A percentile compares a stretch with the other conserved stretches of the same genome.
These are phyloP conservation scores for Blastobotrys proliferans DNA, from an alignment of 1,139 yeast species.

Conservation along the genomic window DNA sequence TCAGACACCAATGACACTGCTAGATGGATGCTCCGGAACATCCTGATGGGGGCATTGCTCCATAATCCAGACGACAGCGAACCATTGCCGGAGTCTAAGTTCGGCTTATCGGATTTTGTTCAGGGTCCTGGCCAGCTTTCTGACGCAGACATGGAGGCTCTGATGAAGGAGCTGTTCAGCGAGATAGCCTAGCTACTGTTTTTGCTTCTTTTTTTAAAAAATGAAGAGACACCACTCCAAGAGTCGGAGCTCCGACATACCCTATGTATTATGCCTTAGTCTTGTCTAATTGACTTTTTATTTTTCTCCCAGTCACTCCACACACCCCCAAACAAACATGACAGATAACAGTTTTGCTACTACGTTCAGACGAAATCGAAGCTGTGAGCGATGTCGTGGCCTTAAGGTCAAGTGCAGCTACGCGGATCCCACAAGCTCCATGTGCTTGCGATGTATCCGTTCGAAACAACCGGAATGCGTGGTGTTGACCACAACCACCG, in stretches of 20 bases:
- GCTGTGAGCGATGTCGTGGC: constrained; percentile 57
- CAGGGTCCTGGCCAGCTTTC: background rate
- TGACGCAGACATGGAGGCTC: no score
- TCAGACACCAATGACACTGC: constrained; percentile 1
- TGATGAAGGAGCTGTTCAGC: no score
- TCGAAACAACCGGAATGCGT: constrained; percentile 45
- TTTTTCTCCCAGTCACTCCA: no score
- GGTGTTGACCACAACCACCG: constrained; percentile 20
- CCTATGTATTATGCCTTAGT: no score
- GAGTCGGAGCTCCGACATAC: no score
- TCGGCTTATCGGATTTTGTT: no score
- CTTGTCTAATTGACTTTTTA: no score
- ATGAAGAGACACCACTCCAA: no score
- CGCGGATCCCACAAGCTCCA: constrained; percentile 43
- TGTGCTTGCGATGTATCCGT: constrained; percentile 48
- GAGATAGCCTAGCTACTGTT: no score
- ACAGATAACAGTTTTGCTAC: constrained; percentile 16
- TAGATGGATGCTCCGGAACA: background rate
- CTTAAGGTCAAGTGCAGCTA: constrained; percentile 53
- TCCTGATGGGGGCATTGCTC: constrained; percentile 1
- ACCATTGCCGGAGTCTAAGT: background rate
- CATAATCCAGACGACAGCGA: background rate
- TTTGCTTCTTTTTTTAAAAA: no score
- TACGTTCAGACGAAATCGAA: constrained; percentile 45
- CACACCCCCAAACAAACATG: no score